Evolutionary conservation across 139 green algal genomes (phyloP).

Genomic region (Chlorokybus atmophyticus): DNA sequence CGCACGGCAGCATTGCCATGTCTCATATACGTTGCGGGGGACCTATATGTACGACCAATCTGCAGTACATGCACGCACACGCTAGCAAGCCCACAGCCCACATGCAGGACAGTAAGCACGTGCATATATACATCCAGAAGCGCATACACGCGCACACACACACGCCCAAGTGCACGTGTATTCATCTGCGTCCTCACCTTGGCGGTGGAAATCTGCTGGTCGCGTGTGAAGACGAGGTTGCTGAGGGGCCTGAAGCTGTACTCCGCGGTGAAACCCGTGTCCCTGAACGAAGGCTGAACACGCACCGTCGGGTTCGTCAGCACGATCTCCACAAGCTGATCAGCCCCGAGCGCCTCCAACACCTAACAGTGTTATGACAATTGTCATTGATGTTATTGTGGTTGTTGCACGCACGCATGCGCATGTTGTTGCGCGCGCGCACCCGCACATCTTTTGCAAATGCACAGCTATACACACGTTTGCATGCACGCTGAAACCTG

Average conservation of each 20-base stretch:
- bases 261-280: conserved; percentile 66
- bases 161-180: background rate
- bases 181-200: conserved; percentile 68
- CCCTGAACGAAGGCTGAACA: conserved; percentile 43
- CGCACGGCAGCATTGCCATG: no score
- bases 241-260: conserved; percentile 83
- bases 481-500: no score
- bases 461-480: no score
- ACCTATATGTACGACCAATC: no score
- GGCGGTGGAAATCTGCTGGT: conserved; percentile 83
- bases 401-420: no score
- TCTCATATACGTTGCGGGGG: no score
- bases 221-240: conserved; percentile 89
- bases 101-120: no score
- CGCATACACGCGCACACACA: no score
- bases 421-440: conserved; percentile 7
- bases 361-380: conserved; percentile 40
- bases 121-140: no score
- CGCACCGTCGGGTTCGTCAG: conserved; percentile 78
- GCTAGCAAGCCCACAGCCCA: no score
- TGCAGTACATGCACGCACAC: no score
- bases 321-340: conserved; percentile 84
- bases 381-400: conserved; percentile 77
- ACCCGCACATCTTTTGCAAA: background rate
- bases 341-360: conserved; percentile 59